Percentiles rank a stretch among this genome's conserved stretches.
These are phyloP conservation scores for Fusarium sp. DNA, from an alignment of 2,329 filamentous ascomycete genomes.

Conservation along the genomic window DNA sequence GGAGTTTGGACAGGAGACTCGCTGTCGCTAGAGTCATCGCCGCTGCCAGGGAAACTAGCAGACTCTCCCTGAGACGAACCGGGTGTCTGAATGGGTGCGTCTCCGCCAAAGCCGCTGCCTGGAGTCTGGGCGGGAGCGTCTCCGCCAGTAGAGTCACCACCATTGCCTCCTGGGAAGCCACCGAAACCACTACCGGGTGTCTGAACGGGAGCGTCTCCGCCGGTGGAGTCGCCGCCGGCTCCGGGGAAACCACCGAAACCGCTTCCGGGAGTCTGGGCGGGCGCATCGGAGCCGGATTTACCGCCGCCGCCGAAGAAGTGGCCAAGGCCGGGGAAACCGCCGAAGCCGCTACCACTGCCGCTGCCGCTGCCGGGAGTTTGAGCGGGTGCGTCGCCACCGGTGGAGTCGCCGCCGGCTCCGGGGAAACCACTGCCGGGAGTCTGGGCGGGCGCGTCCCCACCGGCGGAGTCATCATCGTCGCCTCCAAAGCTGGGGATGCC, in stretches of 20 bases:
- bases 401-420: background rate
- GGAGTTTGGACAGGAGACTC: conserved; percentile 11
- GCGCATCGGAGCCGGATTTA: background rate
- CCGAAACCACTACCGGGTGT: conserved; percentile 11
- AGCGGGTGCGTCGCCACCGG: background rate
- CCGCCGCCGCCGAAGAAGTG: background rate
- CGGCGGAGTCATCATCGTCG: background rate
- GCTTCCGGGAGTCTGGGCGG: conserved; percentile 1
- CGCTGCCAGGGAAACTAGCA: background rate
- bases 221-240: background rate
- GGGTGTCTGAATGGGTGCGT: conserved; percentile 7
- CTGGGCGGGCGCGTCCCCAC: background rate
- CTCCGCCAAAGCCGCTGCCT: conserved; percentile 7
- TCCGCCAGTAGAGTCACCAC: conserved; percentile 8
- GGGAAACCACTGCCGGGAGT: conserved; percentile 14
- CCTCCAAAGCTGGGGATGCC: conserved; percentile 15
- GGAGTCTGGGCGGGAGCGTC: conserved; percentile 14
- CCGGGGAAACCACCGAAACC: conserved; percentile 6
- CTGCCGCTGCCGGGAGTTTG: background rate
- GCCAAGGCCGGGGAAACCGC: background rate
- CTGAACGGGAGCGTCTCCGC: background rate
- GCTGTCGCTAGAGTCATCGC: background rate
- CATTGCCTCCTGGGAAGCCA: conserved; percentile 12
- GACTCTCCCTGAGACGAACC: background rate
- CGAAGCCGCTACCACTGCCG: conserved; percentile 5